phyloP scores from a whole-genome alignment of 805 yeast species.

The Kockiozyma suomiensis region DNA sequence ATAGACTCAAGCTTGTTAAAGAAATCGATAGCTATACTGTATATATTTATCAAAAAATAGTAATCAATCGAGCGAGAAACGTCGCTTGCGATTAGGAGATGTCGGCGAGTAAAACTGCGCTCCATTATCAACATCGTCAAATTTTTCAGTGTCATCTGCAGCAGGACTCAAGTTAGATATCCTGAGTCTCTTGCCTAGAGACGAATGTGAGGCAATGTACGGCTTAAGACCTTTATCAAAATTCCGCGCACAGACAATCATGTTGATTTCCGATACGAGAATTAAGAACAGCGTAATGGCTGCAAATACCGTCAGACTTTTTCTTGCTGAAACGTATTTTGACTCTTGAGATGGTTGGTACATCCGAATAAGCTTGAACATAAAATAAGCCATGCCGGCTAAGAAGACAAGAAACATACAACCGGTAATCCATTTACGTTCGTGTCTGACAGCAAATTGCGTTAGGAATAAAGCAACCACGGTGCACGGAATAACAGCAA shows the following conservation, averaged over 20 bases:
- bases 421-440: conserved; percentile 40
- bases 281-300: conserved; percentile 48
- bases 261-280: conserved; percentile 42
- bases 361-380: conserved; percentile 52
- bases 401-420: conserved; percentile 43
- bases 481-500: conserved; percentile 51
- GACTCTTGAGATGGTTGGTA: conserved; percentile 49
- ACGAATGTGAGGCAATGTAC: conserved; percentile 7
- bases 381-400: conserved; percentile 50
- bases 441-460: conserved; percentile 46
- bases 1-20: too few species aligned
- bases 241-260: conserved; percentile 38
- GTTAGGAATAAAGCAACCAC: conserved; percentile 46
- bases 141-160: neutral
- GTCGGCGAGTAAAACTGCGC: neutral
- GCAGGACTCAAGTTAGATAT: neutral
- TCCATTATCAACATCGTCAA: neutral
- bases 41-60: neutral
- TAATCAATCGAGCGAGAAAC: conserved; percentile 19
- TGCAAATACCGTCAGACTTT: conserved; percentile 51
- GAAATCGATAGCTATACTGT: too few species aligned
- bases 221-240: conserved; percentile 40
- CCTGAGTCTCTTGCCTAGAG: neutral
- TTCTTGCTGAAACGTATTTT: conserved; percentile 49
- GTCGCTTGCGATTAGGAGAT: conserved; percentile 5